Base-by-base conservation (phyloP, 768 basidiomycete genomes). In the Favolaschia claudopus region DNA sequence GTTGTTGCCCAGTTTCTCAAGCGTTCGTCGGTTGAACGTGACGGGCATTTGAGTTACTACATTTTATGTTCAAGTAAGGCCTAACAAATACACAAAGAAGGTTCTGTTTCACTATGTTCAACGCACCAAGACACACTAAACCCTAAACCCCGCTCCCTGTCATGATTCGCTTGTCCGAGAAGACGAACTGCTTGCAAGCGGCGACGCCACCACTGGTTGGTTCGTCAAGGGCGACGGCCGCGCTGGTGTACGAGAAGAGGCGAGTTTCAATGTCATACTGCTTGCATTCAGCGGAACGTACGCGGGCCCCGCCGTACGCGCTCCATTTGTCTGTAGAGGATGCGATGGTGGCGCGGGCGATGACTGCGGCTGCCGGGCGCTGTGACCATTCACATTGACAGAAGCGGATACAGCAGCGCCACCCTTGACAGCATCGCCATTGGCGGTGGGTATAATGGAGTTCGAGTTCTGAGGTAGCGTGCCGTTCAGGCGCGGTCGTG, bases 301-400 rank as follows among this genome's bases (percentile, higher is more conserved):
- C 25, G 48, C 45, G 4, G 52, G 58, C 3, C 20, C 34, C 46
- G 53, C 25, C 36, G 48, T 46, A 48, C 60, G 54, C 36, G 43
- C 49, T 36, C 60, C 60, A 28, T 61, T 61, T 7, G 46, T 56
- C 48, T 61, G 60, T 49, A 61, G 37, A 22, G 48, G 47, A n/a
- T 44, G 47, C 19, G 54, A 22, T 22, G 15, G 54, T 14, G 27
- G 54, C 10, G 13, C 15, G 43, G 48, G 14, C 15, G 19, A 3
- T n/a, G 34, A 27, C 6, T 13, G 17, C 31, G n/a, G 44, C 7
- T 12, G 29, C 28, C 10, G 45, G 20, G 45, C 34, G 28, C 27
- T 32, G 20, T 33, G 40, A 25, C 7, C 32, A 22, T 46, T 46
- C 13, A 38, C 44, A 39, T 39, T 56, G 25, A 46, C 44, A 19